phyloP scores from a whole-genome alignment of 352 stramenopile genomes.

The Thalassiosira livingstoniorum region DNA sequence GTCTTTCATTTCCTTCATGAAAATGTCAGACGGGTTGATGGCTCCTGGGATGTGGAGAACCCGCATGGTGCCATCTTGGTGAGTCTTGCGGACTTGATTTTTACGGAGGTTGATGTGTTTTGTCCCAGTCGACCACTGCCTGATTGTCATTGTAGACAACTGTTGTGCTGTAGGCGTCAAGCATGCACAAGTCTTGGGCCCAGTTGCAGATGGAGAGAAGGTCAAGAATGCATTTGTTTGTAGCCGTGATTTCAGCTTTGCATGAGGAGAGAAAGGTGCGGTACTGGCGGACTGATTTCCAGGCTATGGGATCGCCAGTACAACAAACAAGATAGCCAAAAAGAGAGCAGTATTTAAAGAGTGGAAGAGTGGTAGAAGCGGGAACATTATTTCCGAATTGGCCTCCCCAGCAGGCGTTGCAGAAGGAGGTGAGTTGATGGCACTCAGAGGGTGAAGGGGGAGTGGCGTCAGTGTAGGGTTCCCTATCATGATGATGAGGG shows the following conservation, averaged over 20 bases:
- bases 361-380: background rate
- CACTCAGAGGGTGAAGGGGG: conserved; percentile 1
- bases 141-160: background rate
- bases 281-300: background rate
- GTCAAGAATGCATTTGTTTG: too few relatives aligned
- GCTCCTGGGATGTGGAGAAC: too few relatives aligned
- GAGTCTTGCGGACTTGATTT: background rate
- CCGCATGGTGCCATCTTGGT: background rate
- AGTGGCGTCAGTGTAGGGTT: conserved; percentile 1
- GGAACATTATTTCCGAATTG: background rate
- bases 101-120: background rate
- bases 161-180: background rate
- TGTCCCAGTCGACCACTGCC: background rate
- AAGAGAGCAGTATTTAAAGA: background rate
- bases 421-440: background rate
- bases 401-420: background rate
- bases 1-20: background rate
- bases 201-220: too few relatives aligned
- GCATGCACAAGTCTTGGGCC: background rate
- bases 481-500: conserved; percentile 9
- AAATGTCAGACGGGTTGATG: background rate
- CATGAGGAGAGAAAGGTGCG: background rate
- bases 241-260: conserved; percentile 10
- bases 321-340: background rate
- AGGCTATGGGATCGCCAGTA: background rate